phyloP scores from a whole-genome alignment of 2,329 filamentous ascomycete genomes.

The Cercospora sojina region DNA sequence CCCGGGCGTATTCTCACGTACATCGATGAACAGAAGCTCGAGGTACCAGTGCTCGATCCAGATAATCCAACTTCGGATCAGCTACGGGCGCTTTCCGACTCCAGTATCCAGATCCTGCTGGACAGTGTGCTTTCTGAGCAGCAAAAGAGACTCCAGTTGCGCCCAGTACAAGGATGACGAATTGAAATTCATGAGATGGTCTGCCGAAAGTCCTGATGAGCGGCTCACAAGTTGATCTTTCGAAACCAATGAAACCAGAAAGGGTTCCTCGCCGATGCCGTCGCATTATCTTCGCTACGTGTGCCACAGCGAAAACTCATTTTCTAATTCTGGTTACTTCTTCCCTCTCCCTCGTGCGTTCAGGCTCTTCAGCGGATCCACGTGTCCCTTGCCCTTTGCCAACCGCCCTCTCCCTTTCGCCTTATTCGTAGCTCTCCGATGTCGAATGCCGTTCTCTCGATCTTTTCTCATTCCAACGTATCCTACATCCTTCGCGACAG shows the following conservation, averaged over 20 bases:
- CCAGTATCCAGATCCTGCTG: background rate
- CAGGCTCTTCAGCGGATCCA: slow-evolving; percentile 85
- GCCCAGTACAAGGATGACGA: background rate
- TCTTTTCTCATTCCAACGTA: slow-evolving; percentile 67
- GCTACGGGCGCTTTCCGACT: background rate
- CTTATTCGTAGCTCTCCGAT: slow-evolving; percentile 44
- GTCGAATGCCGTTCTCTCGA: slow-evolving; percentile 52
- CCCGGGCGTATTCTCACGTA: background rate
- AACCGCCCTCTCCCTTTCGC: slow-evolving; percentile 53
- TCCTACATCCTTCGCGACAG: slow-evolving; percentile 64
- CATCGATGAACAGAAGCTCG: background rate
- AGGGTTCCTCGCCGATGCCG: background rate
- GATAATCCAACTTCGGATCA: background rate
- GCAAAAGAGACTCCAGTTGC: background rate
- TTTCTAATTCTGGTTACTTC: slow-evolving; percentile 24
- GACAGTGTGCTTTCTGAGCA: background rate
- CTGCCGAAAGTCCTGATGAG: background rate
- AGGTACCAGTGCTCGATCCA: background rate
- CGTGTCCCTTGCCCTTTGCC: slow-evolving; percentile 60
- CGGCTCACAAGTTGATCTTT: background rate
- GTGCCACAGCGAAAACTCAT: background rate
- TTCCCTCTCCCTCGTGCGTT: slow-evolving; percentile 50
- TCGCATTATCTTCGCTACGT: background rate
- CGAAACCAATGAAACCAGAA: background rate
- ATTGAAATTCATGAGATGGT: background rate